Evolutionary conservation across 1,139 yeast genomes (phyloP).

Genomic region (Pichia terricola): DNA sequence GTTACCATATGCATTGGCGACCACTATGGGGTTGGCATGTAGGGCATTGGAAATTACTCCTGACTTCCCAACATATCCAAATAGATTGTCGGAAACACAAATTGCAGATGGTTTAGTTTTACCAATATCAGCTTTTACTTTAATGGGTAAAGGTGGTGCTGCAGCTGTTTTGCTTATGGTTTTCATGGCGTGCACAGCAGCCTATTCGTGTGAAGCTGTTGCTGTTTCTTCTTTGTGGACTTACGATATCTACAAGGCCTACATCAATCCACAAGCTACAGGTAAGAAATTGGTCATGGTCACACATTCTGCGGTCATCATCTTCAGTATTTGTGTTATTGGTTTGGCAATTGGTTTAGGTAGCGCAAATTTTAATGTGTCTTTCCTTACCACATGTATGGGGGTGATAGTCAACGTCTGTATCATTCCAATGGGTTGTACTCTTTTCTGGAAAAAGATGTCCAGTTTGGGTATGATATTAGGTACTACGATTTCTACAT

Average conservation of each 20-base stretch:
- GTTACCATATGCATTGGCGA: constrained; percentile 35
- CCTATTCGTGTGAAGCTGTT: constrained; percentile 39
- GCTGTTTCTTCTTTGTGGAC: constrained; percentile 39
- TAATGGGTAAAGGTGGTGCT: constrained; percentile 38
- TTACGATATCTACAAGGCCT: constrained; percentile 38
- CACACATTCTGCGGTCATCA: constrained; percentile 31
- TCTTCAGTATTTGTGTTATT: constrained; percentile 29
- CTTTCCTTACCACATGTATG: constrained; percentile 78
- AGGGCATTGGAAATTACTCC: constrained; percentile 27
- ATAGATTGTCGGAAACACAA: constrained; percentile 21
- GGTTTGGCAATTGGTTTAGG: constrained; percentile 36
- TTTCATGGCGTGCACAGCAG: constrained; percentile 40
- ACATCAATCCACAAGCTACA: constrained; percentile 34
- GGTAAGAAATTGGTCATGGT: constrained; percentile 32
- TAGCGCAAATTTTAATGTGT: constrained; percentile 69
- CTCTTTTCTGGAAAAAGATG: constrained; percentile 61
- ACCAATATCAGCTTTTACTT: constrained; percentile 33
- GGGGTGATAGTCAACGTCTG: constrained; percentile 83
- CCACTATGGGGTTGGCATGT: constrained; percentile 32
- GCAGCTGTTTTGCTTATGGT: constrained; percentile 36
- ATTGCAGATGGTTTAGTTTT: constrained; percentile 32
- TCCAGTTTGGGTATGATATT: constrained; percentile 50
- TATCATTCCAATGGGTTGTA: constrained; percentile 66
- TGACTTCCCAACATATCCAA: constrained; percentile 24
- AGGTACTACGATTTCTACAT: constrained; percentile 56